Evolutionary conservation across 257 asterid genomes (phyloP).

Genomic region (Solanum tacnaense): DNA sequence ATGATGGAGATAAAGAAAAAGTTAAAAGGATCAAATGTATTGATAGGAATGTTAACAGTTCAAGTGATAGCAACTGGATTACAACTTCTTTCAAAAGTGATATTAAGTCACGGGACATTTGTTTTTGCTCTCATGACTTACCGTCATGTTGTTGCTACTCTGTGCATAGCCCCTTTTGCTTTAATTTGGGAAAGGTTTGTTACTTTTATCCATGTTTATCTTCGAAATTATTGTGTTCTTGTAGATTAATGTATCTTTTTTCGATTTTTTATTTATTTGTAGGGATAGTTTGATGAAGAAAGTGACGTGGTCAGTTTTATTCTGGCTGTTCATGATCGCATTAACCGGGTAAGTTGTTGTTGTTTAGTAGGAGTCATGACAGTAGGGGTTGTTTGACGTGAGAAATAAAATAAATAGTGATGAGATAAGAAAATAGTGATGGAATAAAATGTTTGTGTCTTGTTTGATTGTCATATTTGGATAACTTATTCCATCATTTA

Average conservation of each 20-base stretch:
- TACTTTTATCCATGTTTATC: not conserved
- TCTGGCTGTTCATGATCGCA: constrained; percentile 45
- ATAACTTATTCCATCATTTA: too few relatives aligned
- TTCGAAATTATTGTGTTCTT: not conserved
- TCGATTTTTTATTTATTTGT: not conserved
- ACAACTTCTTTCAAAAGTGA: constrained; percentile 50
- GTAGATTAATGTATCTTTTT: not conserved
- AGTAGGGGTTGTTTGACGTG: not conserved
- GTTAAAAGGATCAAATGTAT: constrained; percentile 7
- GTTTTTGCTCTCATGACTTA: constrained; percentile 42
- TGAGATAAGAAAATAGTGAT: too few relatives aligned
- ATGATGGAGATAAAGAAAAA: not conserved
- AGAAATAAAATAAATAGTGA: too few relatives aligned
- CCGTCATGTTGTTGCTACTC: constrained; percentile 41
- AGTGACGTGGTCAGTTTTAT: constrained; percentile 16
- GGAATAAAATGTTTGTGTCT: too few relatives aligned
- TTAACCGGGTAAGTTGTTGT: constrained; percentile 39
- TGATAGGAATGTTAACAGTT: constrained; percentile 37
- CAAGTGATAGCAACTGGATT: constrained; percentile 43
- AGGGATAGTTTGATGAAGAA: constrained; percentile 27
- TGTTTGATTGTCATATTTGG: too few relatives aligned
- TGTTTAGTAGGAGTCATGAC: not conserved
- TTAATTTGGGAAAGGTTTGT: constrained; percentile 39
- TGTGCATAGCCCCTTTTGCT: constrained; percentile 41
- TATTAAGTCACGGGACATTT: constrained; percentile 34